Conservation (phyloP, 768 basidiomycete genomes). For the Sistotremastrum niveocremeum region DNA sequence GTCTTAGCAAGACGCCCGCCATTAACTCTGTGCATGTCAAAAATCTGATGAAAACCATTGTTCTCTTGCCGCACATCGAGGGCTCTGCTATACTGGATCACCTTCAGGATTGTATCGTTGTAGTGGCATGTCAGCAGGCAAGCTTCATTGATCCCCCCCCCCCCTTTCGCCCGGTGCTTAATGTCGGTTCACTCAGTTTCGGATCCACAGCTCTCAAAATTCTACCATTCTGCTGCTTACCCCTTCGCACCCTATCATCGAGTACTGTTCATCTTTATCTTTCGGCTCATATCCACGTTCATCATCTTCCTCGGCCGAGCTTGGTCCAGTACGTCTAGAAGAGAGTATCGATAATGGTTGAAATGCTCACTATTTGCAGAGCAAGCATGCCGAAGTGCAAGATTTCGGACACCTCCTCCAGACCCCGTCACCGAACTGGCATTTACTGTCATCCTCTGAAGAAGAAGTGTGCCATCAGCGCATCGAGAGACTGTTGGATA, state of each 20-base stretch:
- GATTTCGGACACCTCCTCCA: conserved; percentile 77
- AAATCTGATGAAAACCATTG: conserved; percentile 42
- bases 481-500: too few relatives aligned
- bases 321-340: conserved; percentile 1
- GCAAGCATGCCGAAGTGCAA: conserved; percentile 40
- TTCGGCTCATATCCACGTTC: conserved; percentile 52
- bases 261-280: conserved; percentile 47
- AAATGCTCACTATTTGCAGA: conserved; percentile 12
- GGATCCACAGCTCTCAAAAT: conserved; percentile 64
- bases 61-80: conserved; percentile 49
- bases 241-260: conserved; percentile 67
- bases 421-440: conserved; percentile 72
- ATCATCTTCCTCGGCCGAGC: conserved; percentile 6
- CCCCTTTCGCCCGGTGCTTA: neutral
- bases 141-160: conserved; percentile 1
- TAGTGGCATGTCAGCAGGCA: conserved; percentile 75
- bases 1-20: conserved; percentile 3
- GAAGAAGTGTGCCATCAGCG: too few relatives aligned
- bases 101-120: conserved; percentile 46
- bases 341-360: neutral
- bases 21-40: conserved; percentile 50
- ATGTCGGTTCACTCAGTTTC: conserved; percentile 39
- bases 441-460: too few relatives aligned
- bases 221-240: conserved; percentile 57
- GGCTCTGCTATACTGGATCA: conserved; percentile 68